Percentiles rank a stretch among this genome's conserved stretches.
phyloP scores from a whole-genome alignment of 257 asterid species.

The Solanum sparsipilum region DNA sequence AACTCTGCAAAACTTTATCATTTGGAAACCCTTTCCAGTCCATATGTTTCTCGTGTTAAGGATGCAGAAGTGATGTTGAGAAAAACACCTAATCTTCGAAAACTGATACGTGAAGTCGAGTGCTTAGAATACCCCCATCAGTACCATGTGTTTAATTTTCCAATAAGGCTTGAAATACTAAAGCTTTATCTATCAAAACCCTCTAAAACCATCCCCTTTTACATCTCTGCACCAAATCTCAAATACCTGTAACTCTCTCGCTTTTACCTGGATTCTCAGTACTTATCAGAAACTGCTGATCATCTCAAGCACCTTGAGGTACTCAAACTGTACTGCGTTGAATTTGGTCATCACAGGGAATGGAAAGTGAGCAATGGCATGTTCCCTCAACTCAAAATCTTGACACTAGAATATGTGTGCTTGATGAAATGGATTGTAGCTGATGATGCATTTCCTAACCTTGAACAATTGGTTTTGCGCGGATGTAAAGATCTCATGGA shows the following conservation, averaged over 20 bases:
- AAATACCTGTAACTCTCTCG: neutral
- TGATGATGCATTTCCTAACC: neutral
- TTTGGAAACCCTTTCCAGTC: too few species aligned
- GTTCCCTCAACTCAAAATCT: neutral
- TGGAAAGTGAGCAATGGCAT: neutral
- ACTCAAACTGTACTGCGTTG: neutral
- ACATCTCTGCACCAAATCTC: neutral
- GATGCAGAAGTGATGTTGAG: too few species aligned
- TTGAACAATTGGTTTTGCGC: neutral
- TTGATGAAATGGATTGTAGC: neutral
- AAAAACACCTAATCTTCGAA: neutral
- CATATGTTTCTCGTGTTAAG: too few species aligned
- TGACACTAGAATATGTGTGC: neutral
- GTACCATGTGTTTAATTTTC: too few species aligned
- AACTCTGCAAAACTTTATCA: too few species aligned
- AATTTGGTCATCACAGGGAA: neutral
- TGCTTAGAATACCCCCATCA: neutral
- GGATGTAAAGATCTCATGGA: neutral
- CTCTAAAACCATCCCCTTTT: too few species aligned
- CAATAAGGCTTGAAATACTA: neutral
- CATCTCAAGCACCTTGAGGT: neutral
- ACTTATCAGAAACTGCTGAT: neutral
- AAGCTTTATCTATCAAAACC: neutral
- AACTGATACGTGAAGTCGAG: neutral
- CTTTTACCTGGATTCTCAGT: neutral